Base-by-base conservation (phyloP, 2,329 filamentous ascomycete species). In the Westerdykella sp. region DNA sequence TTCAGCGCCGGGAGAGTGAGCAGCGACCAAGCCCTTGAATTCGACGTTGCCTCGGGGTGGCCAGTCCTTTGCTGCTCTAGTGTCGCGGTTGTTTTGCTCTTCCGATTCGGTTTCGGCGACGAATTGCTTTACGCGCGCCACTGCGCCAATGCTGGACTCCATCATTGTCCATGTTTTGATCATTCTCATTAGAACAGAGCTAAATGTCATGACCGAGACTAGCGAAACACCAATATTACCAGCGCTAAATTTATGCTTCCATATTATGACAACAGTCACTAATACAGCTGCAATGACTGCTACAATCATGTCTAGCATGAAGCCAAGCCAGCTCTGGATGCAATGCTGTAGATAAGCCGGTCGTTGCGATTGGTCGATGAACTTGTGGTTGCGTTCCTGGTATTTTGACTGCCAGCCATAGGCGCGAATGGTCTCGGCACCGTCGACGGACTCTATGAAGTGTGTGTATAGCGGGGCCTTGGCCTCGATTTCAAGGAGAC, bases 81-180 rank as follows among this genome's bases (percentile, higher is more conserved):
- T 62, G 48, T 34, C 21, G 16, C 48, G 39, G 15, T 16, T 48
- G 37, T 5, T 49, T 46, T 34, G 59, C 53, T 52, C 74, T 48
- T 76, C 73, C 1, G 65, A 63, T 5, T 61, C 51, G 2, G 69
- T 69, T 14, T 59, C 65, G 12, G 65, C 58, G 3, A 63, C 65
- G 44, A 78, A 78, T 6, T 67, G 60, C 49, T 72, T 73, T 41
- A 79, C 66, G 10, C 77, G 66, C 12, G 70, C 63, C 18, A 80
- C 68, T 4, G 77, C 76, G 6, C 77, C 77, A 28, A 80, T 69
- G 14, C 70, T 70, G 0, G 75, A 79, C 50, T 80, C 78, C 18
- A 80, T 60, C 14, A 65, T 63, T 1, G 76, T 79, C 75, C 76
- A 80, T 13, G 65, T 68, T 3, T 65, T 51, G 6, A 76, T 63